These are phyloP conservation scores for Coemansia sp. DNA, from an alignment of 192 early-diverging fungal genomes.

Conservation along the genomic window DNA sequence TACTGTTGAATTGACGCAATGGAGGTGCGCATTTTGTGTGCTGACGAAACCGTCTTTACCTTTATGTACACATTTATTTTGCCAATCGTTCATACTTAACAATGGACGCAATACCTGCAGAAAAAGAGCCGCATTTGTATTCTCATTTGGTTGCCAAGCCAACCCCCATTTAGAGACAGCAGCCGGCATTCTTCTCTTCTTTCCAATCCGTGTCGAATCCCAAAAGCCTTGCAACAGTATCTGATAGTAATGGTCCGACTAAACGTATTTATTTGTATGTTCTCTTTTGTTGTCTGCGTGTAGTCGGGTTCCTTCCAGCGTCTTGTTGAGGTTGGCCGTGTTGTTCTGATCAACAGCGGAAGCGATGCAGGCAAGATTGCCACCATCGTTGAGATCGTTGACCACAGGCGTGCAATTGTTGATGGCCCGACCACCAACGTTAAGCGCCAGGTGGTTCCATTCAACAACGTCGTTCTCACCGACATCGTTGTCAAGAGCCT, in stretches of 20 bases:
- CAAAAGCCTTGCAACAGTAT: no score
- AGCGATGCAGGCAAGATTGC: conserved; percentile 95
- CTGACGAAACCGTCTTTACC: not conserved
- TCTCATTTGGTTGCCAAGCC: no score
- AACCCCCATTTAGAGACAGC: not conserved
- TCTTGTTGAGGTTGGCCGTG: conserved; percentile 97
- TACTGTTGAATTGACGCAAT: not conserved
- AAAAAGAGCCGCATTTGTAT: not conserved
- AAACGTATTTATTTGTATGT: not conserved
- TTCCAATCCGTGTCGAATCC: not conserved
- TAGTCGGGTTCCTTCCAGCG: conserved; percentile 74
- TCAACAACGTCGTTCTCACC: conserved; percentile 91
- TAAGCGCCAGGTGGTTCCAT: conserved; percentile 79
- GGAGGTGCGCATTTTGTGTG: not conserved
- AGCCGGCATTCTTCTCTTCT: not conserved
- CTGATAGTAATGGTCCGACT: not conserved
- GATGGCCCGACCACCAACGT: conserved; percentile 98
- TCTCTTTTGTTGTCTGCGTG: conserved; percentile 7
- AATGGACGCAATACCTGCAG: not conserved
- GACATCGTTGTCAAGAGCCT: conserved; percentile 81
- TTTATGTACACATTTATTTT: not conserved
- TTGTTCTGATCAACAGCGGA: conserved; percentile 95
- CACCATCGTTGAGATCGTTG: conserved; percentile 98
- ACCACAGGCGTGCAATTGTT: conserved; percentile 97
- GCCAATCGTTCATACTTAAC: not conserved